Conservation (phyloP, 129 eudicot species). For the Artemisia tridentata region DNA sequence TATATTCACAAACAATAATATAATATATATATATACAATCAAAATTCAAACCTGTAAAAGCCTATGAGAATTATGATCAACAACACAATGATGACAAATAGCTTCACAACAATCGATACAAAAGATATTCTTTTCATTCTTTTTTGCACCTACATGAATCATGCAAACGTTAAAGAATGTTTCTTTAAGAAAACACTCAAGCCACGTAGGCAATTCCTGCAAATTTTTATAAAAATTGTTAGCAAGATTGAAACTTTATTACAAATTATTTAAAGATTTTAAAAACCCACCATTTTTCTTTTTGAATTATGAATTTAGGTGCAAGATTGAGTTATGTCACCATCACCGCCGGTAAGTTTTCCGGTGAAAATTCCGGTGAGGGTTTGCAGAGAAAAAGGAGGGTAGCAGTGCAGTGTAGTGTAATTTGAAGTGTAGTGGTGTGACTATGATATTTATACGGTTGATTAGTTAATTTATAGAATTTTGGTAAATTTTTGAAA, state of each 20-base stretch:
- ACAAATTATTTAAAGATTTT: not conserved
- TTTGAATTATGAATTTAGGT: not conserved
- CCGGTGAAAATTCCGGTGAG: conserved; percentile 7
- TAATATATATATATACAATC: not conserved
- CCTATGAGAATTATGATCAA: conserved; percentile 61
- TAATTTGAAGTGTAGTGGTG: conserved; percentile 28
- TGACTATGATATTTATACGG: conserved; percentile 29
- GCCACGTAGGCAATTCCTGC: conserved; percentile 70
- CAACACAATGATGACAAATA: conserved; percentile 62
- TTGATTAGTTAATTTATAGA: conserved; percentile 26
- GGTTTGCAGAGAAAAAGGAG: not conserved
- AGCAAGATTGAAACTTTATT: conserved; percentile 1
- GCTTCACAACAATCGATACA: conserved; percentile 75
- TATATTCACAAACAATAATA: not conserved
- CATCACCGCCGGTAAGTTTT: conserved; percentile 7
- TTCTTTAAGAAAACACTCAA: conserved; percentile 43
- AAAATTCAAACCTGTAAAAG: conserved; percentile 57
- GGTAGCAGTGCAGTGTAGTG: conserved; percentile 14
- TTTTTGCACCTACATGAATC: conserved; percentile 60
- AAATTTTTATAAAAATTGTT: not conserved
- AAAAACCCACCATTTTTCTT: conserved; percentile 24
- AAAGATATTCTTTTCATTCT: conserved; percentile 72
- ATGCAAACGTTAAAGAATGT: conserved; percentile 67
- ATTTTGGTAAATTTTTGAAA: conserved; percentile 3
- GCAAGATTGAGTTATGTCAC: not conserved